Evolutionary conservation across 202 grass and related monocot genomes (phyloP).

Genomic region (Schoenoplectus tabernaemontani): DNA sequence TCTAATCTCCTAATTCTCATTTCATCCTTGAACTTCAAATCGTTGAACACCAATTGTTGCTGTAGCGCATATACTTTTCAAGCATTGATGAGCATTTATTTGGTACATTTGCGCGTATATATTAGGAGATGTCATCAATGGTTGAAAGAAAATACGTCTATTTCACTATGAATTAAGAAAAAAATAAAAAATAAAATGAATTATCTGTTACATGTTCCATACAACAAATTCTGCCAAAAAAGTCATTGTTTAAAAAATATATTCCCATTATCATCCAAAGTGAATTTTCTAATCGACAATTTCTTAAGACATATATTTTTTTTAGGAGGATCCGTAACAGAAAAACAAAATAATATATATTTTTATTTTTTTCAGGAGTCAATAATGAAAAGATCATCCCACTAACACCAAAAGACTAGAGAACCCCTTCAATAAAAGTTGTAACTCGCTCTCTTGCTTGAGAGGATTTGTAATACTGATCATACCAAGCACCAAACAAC

Average conservation of each 20-base stretch:
- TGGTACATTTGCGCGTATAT: background rate
- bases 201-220: background rate
- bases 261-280: background rate
- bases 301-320: background rate
- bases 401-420: too few relatives aligned
- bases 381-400: too few relatives aligned
- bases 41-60: too few relatives aligned
- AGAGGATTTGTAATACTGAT: too few relatives aligned
- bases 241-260: background rate
- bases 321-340: too few relatives aligned
- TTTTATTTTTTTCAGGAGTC: too few relatives aligned
- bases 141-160: background rate
- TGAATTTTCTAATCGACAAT: background rate
- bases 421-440: too few relatives aligned
- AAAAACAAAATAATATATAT: too few relatives aligned
- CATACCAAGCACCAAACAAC: too few relatives aligned
- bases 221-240: background rate
- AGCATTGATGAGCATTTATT: background rate
- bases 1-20: background rate
- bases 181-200: background rate
- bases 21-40: background rate
- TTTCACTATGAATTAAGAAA: background rate
- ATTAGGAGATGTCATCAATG: background rate
- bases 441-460: too few relatives aligned
- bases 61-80: background rate